A percentile compares a stretch with the other conserved stretches of the same genome.
Evolutionary conservation across 257 asterid species (phyloP).

Genomic region (Anisodus acutangulus): DNA sequence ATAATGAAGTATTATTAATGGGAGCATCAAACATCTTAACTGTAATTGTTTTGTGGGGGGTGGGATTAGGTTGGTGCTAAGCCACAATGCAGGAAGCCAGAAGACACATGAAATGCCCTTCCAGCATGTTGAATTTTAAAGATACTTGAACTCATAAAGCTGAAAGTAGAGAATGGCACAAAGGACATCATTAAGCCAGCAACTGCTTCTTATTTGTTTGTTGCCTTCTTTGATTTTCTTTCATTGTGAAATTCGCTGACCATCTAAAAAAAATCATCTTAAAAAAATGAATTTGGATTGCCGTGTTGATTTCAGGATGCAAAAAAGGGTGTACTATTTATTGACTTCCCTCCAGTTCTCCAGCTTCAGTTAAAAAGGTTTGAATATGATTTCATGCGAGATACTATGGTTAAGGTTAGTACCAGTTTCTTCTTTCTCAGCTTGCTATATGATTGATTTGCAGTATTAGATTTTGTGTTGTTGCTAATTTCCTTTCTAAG

Average conservation of each 20-base stretch:
- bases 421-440: constrained; percentile 6
- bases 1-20: background rate
- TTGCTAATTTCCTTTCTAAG: background rate
- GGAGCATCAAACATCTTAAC: background rate
- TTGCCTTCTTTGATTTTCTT: background rate
- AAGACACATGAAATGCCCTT: constrained; percentile 1
- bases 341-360: constrained; percentile 96
- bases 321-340: constrained; percentile 92
- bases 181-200: background rate
- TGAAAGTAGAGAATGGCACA: constrained; percentile 11
- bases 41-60: background rate
- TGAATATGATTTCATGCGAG: constrained; percentile 95
- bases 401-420: constrained; percentile 96
- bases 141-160: constrained; percentile 26
- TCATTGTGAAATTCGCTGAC: background rate
- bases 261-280: background rate
- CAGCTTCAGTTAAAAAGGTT: constrained; percentile 99
- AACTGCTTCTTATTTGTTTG: background rate
- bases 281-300: constrained; percentile 16
- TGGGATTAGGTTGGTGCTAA: background rate
- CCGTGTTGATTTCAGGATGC: constrained; percentile 78
- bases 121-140: constrained; percentile 18
- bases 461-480: background rate
- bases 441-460: background rate
- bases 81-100: background rate